These are phyloP conservation scores for Pseudopithomyces chartarum DNA, from an alignment of 2,329 filamentous ascomycete species.

Conservation along the genomic window DNA sequence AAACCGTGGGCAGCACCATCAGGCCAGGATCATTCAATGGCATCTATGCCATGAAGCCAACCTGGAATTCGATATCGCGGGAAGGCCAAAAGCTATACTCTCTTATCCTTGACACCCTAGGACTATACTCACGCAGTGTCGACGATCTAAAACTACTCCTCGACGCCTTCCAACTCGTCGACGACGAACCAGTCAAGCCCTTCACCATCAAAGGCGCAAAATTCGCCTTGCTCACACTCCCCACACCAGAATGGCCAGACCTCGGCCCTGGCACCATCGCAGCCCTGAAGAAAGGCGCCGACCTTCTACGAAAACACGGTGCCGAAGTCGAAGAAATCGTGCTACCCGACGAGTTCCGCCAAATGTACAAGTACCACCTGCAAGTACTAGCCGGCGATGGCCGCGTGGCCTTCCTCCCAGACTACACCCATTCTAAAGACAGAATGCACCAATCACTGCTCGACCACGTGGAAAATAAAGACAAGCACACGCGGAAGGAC, in stretches of 20 bases:
- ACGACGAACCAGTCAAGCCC: conserved; percentile 50
- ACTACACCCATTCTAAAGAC: conserved; percentile 56
- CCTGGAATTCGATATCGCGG: conserved; percentile 65
- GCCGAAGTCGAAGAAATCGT: conserved; percentile 62
- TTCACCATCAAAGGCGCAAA: conserved; percentile 53
- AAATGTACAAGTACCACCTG: conserved; percentile 58
- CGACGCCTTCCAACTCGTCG: conserved; percentile 59
- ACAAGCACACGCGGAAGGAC: conserved; percentile 50
- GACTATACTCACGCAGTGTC: conserved; percentile 63
- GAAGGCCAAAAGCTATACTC: conserved; percentile 67
- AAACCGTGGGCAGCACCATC: conserved; percentile 69
- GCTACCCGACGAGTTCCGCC: conserved; percentile 56
- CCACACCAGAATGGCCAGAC: conserved; percentile 58
- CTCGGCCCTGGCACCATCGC: conserved; percentile 42
- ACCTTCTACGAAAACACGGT: conserved; percentile 50
- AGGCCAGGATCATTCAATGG: conserved; percentile 69
- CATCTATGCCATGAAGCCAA: conserved; percentile 69
- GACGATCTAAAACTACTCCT: conserved; percentile 63
- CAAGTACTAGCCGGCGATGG: conserved; percentile 60
- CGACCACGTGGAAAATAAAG: conserved; percentile 58
- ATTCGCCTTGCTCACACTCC: conserved; percentile 57
- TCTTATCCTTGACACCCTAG: conserved; percentile 65
- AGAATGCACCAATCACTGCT: conserved; percentile 54
- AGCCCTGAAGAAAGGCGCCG: conserved; percentile 42
- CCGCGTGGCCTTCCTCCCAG: conserved; percentile 57